Evolutionary conservation across 805 yeast genomes (phyloP), one percentile per base, ranked within the genome.

Genomic region (Candida nanaspora): DNA sequence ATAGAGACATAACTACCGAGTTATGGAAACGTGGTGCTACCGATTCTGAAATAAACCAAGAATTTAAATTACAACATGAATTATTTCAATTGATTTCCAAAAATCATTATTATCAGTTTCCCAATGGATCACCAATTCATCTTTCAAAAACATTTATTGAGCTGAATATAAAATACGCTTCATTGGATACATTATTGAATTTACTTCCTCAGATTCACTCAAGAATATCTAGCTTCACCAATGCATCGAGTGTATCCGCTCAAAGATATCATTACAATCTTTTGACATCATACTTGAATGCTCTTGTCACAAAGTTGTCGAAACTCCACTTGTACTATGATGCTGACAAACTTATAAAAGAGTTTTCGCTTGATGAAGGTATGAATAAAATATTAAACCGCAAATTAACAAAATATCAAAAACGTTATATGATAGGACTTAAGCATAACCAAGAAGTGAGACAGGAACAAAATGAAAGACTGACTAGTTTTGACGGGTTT

Each of bases 291-390:
- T 58, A 54, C 40, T 41, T 58, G 35, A 47, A 48, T 28, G 34
- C 33, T 10, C 56, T 56, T 37, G 42, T 56, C 23, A 36, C 42
- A 18, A 44, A 48, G 38, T 43, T 56, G 13, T 52, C 49, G 28
- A 38, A 42, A 37, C 37, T 44, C 19, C 45, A 47, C 3, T 43
- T 42, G 16, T 59, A 52, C 30, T 50, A 56, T 35, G 52, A 56
- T 38, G 61, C 64, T 3, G 56, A 52, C 26, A 47, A 44, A 9
- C 8, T 62, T 33, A 50, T 62, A 25, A 48, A 55, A 19, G 42
- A 41, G n/a, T 60, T 56, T 41, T 44, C 58, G 6, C 38, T 50
- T n/a, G 49, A 52, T 44, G 21, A 29, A 6, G 37, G 43, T 6
- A 53, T 56, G 56, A 48, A 45, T 38, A 36, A 38, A 8, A 33